Percentiles rank a stretch among this genome's conserved stretches.
Evolutionary conservation across 139 green algal genomes (phyloP).

Genomic region (Asterochloris erici): DNA sequence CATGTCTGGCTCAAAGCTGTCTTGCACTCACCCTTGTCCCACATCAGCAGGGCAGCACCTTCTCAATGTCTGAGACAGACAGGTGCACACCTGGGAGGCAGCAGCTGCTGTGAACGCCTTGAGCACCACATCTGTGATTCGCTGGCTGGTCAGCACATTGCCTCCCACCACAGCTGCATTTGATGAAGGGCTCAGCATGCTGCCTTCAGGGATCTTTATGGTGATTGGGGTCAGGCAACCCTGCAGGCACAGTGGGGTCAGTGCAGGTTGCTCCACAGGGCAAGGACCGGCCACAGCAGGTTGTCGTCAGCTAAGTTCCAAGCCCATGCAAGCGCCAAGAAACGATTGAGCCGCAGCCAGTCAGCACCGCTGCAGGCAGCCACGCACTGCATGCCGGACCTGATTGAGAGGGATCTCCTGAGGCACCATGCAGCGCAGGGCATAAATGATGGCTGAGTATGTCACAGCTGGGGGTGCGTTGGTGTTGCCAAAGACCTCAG

Average conservation of each 20-base stretch:
- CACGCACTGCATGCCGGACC: conserved; percentile 5
- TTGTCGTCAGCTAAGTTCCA: no score
- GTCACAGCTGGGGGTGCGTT: conserved; percentile 93
- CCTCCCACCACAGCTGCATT: conserved; percentile 89
- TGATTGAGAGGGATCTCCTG: conserved; percentile 93
- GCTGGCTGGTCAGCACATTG: conserved; percentile 97
- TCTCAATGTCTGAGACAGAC: not conserved
- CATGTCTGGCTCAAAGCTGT: not conserved
- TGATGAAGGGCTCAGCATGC: conserved; percentile 46
- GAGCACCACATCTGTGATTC: conserved; percentile 95
- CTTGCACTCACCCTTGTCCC: not conserved
- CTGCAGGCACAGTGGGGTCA: conserved; percentile 14
- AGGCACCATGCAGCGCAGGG: conserved; percentile 84
- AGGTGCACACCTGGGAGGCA: conserved; percentile 63
- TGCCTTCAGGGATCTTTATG: conserved; percentile 56
- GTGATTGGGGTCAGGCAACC: conserved; percentile 78
- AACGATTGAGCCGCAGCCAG: not conserved
- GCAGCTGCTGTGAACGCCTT: conserved; percentile 86
- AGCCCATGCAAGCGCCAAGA: not conserved
- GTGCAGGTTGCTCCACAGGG: not conserved
- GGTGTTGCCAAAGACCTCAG: conserved; percentile 91
- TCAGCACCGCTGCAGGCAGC: not conserved
- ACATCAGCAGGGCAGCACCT: not conserved
- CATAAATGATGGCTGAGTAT: conserved; percentile 93
- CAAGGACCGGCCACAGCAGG: not conserved